Base-by-base conservation (phyloP, 2,329 filamentous ascomycete species). In the Emergomyces africanus region DNA sequence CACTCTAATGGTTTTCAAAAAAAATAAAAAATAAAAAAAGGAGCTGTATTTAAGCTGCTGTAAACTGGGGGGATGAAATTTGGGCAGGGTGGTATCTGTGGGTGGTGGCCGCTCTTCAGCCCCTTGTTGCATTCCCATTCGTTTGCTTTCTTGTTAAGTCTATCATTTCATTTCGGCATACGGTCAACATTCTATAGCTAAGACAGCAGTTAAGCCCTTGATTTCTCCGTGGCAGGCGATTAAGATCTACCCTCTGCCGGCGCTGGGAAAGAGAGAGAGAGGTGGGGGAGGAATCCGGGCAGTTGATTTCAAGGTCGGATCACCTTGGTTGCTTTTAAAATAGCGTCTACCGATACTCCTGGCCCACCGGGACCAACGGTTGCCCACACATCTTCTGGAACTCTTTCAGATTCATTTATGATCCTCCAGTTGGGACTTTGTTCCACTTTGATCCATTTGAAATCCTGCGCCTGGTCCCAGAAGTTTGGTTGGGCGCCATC, bases 391-490 rank as follows among this genome's bases (percentile, higher is more conserved):
- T 81, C 76, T 1, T 86, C 82, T 0, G 74, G 65, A 14, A 92
- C 74, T 28, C 80, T 80, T 58, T 85, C 76, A 0, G 77, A 77
- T 57, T 83, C 79, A 1, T 82, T 77, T 25, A 97, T 66, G 2
- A 89, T 73, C 39, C 78, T 82, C 90, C 92, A 99, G 69, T 99
- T 91, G 1, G 94, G 94, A 69, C 89, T 96, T 35, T 83, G 83
- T 60, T 88, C 89, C 18, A 82, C 79, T 72, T 91, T 95, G 63
- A 96, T 81, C 94, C 94, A 97, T 74, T 95, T 95, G 79, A 99
- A 99, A 71, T 99, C 94, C 71, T 97, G 89, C 18, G 97, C 88
- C 67, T 94, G 84, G 66, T 91, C 82, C 89, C 90, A 99, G 66
- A 87, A 82, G 70, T 95, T 92, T 58, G 69, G 65, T 6, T 70